A percentile compares a stretch with the other conserved stretches of the same genome.
Conservation (phyloP, 2,329 filamentous ascomycete genomes). For the Fusarium sarcochroum region DNA sequence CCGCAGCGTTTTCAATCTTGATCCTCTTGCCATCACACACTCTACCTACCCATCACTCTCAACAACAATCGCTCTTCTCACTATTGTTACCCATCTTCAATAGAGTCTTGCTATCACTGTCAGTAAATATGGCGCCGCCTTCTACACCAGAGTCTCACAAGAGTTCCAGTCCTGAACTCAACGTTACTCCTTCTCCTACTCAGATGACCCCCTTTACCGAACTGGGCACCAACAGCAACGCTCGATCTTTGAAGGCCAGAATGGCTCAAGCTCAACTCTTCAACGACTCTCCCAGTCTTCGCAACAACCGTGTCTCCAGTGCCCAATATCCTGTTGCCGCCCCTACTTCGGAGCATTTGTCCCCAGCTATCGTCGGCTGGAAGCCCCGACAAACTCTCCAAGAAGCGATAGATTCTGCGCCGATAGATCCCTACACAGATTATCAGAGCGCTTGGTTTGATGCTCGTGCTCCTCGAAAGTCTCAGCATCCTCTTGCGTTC, state of each 20-base stretch:
- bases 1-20: constrained; percentile 17
- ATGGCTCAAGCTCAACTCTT: neutral
- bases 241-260: neutral
- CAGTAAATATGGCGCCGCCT: constrained; percentile 14
- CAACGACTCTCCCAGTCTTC: constrained; percentile 8
- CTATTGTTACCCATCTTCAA: constrained; percentile 3
- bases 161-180: constrained; percentile 24
- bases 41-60: neutral
- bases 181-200: constrained; percentile 18
- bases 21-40: constrained; percentile 20
- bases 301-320: neutral
- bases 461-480: neutral
- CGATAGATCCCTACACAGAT: too few species aligned
- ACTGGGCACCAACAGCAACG: constrained; percentile 11
- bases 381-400: too few species aligned
- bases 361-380: neutral
- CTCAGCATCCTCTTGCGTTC: neutral
- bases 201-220: constrained; percentile 34
- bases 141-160: constrained; percentile 20
- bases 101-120: constrained; percentile 6
- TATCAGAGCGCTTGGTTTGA: too few species aligned
- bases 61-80: neutral
- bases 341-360: neutral
- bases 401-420: too few species aligned
- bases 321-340: neutral